Evolutionary conservation across 148 eudicot genomes (phyloP), one percentile per base, ranked within the genome.

Genomic region (Fagopyrum homotropicum): DNA sequence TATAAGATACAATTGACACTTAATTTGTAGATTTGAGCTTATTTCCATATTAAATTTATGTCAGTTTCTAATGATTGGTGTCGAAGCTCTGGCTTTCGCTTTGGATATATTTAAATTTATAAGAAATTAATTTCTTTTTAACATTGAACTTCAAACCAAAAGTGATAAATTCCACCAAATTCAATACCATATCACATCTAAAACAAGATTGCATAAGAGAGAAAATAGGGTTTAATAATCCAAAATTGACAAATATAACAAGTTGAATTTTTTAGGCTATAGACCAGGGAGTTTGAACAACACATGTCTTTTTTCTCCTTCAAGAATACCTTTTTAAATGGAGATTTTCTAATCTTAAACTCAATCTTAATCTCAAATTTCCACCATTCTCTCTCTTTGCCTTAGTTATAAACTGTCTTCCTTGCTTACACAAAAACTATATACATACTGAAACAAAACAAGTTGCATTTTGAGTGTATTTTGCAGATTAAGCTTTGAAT

Each of bases 171-270:
- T 35, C 40, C 40, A 35, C 40, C 40, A 35, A 35, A 35, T 35
- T 35, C 40, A 35, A 1, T 35, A 35, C 2, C 40, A 61, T 29
- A 61, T 61, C 15, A 61, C 40, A 35, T 35, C 40, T 35, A 35
- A 35, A 35, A 35, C 40, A 35, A 35, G 40, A 35, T 35, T 19
- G 44, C 44, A 9, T 61, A 35, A 6, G 46, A 66, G 46, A 66
- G 17, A 66, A 66, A 66, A 40, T 14, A 43, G 46, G 70, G 45
- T 6, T 15, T 43, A 12, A 66, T 35, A 35, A 12, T 12, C 47
- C 69, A 5, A 40, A 35, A 43, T 35, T 66, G 71, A 66, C 71
- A 66, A 66, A 43, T 66, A n/a, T 66, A 66, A 66, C 71, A 35
- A 66, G 1, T 3, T 40, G n/a, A 66, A 66, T 8, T 40, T 66